Evolutionary conservation across 495 filamentous ascomycete species (phyloP), one percentile per base, ranked within the genome.

Genomic region (Chlorociboria aeruginascens): DNA sequence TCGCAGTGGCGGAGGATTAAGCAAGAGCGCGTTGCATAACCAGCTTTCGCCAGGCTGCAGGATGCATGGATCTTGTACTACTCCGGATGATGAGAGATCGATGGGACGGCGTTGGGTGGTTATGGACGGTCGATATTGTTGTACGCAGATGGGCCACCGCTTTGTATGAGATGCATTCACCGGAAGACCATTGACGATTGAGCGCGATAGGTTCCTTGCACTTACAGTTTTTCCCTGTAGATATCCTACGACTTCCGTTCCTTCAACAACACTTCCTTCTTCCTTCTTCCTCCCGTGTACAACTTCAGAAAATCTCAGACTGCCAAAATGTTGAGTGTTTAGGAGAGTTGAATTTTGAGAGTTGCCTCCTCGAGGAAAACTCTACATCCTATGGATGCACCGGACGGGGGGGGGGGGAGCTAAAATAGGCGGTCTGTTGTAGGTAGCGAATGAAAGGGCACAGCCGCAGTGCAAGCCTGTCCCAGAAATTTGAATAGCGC

Each of bases 21-120:
- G 2, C 39, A 51, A 45, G 44, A 48, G 44, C 50, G 46, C 40
- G 46, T 52, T 59, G 52, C 52, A 58, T 55, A 49, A 53, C 49
- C 45, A 58, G 55, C 55, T 48, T 55, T 39, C 43, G 49, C 41
- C 49, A 52, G 56, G 56, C 56, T 59, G 56, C 56, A 59, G 56
- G 42, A 55, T 59, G 56, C 56, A 59, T 59, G 52, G 44, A 55
- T 55, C 46, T 52, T 50, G 56, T 59, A 34, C 49, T 42, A 59
- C 52, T 54, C 32, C 14, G 32, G 43, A 39, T 12, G 32, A 41
- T 12, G 41, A 36, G 45, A 29, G 34, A 33, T 29, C 14, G 25
- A 16, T 42, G 8, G 9, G 17, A 32, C 4, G 42, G 6, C 17
- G 7, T 39, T 39, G 11, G 3, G 2, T n/a, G 13, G 16, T 39